phyloP scores from a whole-genome alignment of 148 eudicot species.

The Fagopyrum esculentum region DNA sequence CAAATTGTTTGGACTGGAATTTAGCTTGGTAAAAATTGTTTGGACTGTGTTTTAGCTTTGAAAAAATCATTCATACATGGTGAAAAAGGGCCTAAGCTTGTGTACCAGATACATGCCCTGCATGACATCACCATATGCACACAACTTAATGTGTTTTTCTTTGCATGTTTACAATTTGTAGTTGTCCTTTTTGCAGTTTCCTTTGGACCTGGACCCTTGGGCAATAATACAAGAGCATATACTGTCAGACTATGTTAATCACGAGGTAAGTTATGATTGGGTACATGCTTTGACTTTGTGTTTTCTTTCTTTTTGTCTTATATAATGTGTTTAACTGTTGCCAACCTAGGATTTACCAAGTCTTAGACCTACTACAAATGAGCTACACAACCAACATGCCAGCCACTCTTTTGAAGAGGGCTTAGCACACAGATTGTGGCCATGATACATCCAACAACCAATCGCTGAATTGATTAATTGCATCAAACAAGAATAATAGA shows the following conservation, averaged over 20 bases:
- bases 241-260: slow-evolving; percentile 68
- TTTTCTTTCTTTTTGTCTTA: slow-evolving; percentile 6
- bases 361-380: neutral
- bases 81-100: neutral
- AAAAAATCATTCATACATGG: neutral
- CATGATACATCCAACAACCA: too few species aligned
- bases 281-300: slow-evolving; percentile 14
- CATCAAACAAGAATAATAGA: neutral
- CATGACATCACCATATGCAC: neutral
- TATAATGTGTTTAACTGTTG: neutral
- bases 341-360: neutral
- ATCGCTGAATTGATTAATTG: neutral
- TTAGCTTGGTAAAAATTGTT: neutral
- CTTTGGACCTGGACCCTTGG: slow-evolving; percentile 93
- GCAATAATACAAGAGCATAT: slow-evolving; percentile 62
- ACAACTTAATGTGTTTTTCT: neutral
- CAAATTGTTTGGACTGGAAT: neutral
- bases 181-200: slow-evolving; percentile 50
- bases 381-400: neutral
- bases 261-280: slow-evolving; percentile 49
- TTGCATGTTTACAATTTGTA: neutral
- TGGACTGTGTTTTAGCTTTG: neutral
- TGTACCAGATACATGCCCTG: neutral
- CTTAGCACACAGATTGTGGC: too few species aligned
- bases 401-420: too few species aligned